A percentile compares a stretch with the other conserved stretches of the same genome.
phyloP scores from a whole-genome alignment of 257 asterid genomes.

The Vinca minor region DNA sequence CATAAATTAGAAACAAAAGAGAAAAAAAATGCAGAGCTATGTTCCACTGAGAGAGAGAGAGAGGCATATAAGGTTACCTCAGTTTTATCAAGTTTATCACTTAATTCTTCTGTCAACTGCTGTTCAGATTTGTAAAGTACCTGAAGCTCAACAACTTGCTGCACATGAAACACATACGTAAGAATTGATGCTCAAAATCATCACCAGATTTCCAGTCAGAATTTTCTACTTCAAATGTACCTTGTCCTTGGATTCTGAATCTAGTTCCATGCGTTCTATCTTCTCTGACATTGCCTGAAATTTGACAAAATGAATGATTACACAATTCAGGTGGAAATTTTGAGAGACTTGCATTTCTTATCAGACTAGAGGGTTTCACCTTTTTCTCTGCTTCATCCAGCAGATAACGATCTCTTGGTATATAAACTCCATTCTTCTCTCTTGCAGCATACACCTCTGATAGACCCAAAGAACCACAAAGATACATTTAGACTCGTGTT shows the following conservation, averaged over 20 bases:
- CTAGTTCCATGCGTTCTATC: constrained; percentile 92
- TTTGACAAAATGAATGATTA: constrained; percentile 4
- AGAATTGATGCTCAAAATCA: background rate
- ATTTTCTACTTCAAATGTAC: constrained; percentile 22
- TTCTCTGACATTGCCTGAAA: constrained; percentile 90
- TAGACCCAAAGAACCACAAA: constrained; percentile 6
- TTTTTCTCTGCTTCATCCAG: constrained; percentile 99
- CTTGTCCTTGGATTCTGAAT: constrained; percentile 86
- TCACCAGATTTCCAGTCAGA: constrained; percentile 1
- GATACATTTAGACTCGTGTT: background rate
- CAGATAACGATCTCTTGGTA: constrained; percentile 93
- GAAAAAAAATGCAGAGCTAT: background rate
- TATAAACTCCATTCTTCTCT: constrained; percentile 95
- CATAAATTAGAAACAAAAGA: constrained; percentile 15
- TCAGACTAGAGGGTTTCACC: constrained; percentile 29
- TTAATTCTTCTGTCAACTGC: constrained; percentile 60
- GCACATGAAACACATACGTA: constrained; percentile 22
- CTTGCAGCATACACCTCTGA: constrained; percentile 98
- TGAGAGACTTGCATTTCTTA: constrained; percentile 10
- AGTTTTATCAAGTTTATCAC: constrained; percentile 73
- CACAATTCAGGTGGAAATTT: constrained; percentile 10
- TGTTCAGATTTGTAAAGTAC: constrained; percentile 73
- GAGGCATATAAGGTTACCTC: constrained; percentile 33
- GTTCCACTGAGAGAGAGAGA: background rate
- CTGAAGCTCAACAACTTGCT: constrained; percentile 86